Evolutionary conservation across 176 grass and related monocot genomes (phyloP).

Genomic region (Aechmea fasciata): DNA sequence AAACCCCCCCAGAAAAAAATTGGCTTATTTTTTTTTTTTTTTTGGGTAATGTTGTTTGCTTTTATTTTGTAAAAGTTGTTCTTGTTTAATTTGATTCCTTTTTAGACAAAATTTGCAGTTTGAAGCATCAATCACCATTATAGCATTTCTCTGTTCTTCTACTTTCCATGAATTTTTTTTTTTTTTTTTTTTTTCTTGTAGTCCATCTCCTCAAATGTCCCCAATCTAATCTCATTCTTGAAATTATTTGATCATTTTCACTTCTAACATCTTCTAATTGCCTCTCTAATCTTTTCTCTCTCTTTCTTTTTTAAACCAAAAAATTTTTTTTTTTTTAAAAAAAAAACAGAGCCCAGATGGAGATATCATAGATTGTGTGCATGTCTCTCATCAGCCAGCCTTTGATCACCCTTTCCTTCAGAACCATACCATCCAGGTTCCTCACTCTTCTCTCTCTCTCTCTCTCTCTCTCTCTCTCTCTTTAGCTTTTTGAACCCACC

Average conservation of each 20-base stretch:
- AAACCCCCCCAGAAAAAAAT: background rate
- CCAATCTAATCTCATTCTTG: too few species aligned
- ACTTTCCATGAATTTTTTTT: too few species aligned
- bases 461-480: constrained; percentile 3
- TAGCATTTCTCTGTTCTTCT: too few species aligned
- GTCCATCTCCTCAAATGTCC: too few species aligned
- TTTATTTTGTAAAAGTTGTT: too few species aligned
- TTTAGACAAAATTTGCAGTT: too few species aligned
- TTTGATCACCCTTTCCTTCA: constrained; percentile 74
- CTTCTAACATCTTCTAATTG: background rate
- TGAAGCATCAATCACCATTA: too few species aligned
- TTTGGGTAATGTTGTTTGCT: too few species aligned
- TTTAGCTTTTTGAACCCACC: constrained; percentile 6
- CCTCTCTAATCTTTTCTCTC: background rate
- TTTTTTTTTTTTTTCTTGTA: too few species aligned
- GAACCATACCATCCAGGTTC: constrained; percentile 58
- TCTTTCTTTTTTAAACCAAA: background rate
- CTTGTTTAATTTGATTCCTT: too few species aligned
- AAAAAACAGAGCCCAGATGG: constrained; percentile 56
- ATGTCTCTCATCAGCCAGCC: constrained; percentile 56
- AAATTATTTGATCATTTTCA: background rate
- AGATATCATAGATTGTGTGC: constrained; percentile 64
- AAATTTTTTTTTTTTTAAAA: too few species aligned
- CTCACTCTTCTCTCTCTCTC: constrained; percentile 14
- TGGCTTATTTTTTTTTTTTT: too few species aligned